phyloP scores from a whole-genome alignment of 2,329 filamentous ascomycete genomes.

The Scortechinia acanthostroma region DNA sequence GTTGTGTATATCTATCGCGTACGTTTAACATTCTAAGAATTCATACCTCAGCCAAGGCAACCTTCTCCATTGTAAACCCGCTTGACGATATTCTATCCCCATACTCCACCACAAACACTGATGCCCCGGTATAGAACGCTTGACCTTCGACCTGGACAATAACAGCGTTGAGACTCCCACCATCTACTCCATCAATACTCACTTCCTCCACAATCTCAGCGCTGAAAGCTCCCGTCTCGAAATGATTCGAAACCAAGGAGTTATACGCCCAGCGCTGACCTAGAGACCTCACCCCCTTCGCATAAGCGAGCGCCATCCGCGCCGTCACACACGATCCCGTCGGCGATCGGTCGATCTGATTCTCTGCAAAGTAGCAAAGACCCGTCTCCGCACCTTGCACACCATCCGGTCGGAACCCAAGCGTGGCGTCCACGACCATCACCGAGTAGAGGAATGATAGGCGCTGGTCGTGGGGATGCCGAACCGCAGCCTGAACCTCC shows the following conservation, averaged over 20 bases:
- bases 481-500: background rate
- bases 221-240: constrained; percentile 11
- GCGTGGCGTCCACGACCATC: constrained; percentile 20
- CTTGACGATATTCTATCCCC: constrained; percentile 11
- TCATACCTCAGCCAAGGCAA: no score
- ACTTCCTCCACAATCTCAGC: constrained; percentile 11
- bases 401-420: constrained; percentile 5
- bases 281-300: constrained; percentile 11
- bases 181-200: constrained; percentile 3
- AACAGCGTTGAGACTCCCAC: constrained; percentile 7
- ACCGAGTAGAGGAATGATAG: constrained; percentile 28
- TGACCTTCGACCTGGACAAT: constrained; percentile 18
- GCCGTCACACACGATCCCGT: constrained; percentile 26
- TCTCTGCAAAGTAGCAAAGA: constrained; percentile 32
- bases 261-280: constrained; percentile 21
- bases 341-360: constrained; percentile 34
- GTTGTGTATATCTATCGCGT: no score
- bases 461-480: constrained; percentile 16
- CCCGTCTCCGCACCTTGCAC: constrained; percentile 25
- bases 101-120: constrained; percentile 17
- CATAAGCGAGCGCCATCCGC: constrained; percentile 22
- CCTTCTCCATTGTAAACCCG: constrained; percentile 5
- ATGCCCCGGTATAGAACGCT: constrained; percentile 19
- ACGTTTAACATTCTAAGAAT: no score
- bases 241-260: constrained; percentile 21